These are phyloP conservation scores for Naganishia friedmannii DNA, from an alignment of 768 basidiomycete species.

Conservation along the genomic window DNA sequence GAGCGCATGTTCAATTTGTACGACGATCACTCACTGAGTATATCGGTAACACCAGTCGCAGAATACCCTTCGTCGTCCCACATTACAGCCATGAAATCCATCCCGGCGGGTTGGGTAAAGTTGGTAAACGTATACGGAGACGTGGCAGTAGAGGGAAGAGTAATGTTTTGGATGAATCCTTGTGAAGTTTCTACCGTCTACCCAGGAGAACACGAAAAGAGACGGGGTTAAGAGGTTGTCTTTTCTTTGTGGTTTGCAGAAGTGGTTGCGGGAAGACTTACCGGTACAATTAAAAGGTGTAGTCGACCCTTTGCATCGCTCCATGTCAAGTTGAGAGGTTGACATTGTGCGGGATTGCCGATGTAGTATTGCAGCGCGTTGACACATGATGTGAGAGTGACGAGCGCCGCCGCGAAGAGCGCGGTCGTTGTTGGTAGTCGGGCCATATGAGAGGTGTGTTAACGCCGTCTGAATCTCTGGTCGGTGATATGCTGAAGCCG, in stretches of 20 bases:
- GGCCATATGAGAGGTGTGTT: not conserved
- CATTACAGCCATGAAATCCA: conserved; percentile 47
- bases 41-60: conserved; percentile 40
- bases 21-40: conserved; percentile 39
- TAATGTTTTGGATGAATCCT: conserved; percentile 41
- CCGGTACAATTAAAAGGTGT: conserved; percentile 6
- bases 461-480: too few species aligned
- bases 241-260: too few species aligned
- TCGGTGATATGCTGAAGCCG: too few species aligned
- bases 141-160: conserved; percentile 38
- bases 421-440: not conserved
- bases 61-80: conserved; percentile 43
- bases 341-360: conserved; percentile 13
- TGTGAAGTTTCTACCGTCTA: conserved; percentile 20
- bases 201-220: not conserved
- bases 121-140: conserved; percentile 38
- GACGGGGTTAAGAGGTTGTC: not conserved
- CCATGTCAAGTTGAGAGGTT: conserved; percentile 17
- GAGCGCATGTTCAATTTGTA: too few species aligned
- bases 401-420: not conserved
- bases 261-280: too few species aligned
- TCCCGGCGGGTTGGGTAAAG: conserved; percentile 45
- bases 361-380: conserved; percentile 16
- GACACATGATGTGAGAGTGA: not conserved
- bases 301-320: conserved; percentile 16